Base-by-base conservation (phyloP, 345 rosid genomes). In the Pelargonium nanum region DNA sequence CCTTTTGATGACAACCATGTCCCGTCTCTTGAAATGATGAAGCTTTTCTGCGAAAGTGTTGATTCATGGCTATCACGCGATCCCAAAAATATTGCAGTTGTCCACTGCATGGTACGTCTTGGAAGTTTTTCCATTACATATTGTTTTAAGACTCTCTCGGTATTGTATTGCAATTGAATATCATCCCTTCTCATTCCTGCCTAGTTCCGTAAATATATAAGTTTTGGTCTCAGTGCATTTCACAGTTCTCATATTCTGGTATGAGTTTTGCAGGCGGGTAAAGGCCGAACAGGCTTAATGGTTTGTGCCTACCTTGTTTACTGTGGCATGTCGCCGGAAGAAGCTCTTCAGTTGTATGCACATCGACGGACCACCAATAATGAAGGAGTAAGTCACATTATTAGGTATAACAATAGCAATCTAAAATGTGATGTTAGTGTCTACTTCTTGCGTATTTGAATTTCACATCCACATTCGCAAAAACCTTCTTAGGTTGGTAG, bases 1-100 rank as follows among this genome's bases (percentile, higher is more conserved):
- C 96, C 98, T 1, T 86, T 92, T 24, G 96, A 88, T 65, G 98
- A 92, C 77, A 88, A 92, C 62, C 98, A 92, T 57, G 95, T 88
- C 19, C 98, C 98, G n/a, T 67, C 87, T 32, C 81, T 91, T 20
- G 68, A 79, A 58, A 79, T 86, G 96, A 70, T 86, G 57, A 83
- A 85, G 80, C 66, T 65, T 53, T 88, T 91, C 68, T 91, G 98
- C 20, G 81, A 88, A 60, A 91, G 85, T 68, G 93, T 92, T 59
- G 59, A 82, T 73, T 72, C 96, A 44, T 92, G 98, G 98, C 75
- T 92, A 24, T 78, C 86, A 15, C 22, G 69, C 20, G 88, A 92
- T 63, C 81, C 89, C 6, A 85, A 76, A 63, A 85, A 92, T 67
- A 80, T 88, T 44, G 95, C 87, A 1, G 96, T 92, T 30, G 56